Evolutionary conservation across 2,329 filamentous ascomycete genomes (phyloP).

Genomic region (Penicillium brevicompactum): DNA sequence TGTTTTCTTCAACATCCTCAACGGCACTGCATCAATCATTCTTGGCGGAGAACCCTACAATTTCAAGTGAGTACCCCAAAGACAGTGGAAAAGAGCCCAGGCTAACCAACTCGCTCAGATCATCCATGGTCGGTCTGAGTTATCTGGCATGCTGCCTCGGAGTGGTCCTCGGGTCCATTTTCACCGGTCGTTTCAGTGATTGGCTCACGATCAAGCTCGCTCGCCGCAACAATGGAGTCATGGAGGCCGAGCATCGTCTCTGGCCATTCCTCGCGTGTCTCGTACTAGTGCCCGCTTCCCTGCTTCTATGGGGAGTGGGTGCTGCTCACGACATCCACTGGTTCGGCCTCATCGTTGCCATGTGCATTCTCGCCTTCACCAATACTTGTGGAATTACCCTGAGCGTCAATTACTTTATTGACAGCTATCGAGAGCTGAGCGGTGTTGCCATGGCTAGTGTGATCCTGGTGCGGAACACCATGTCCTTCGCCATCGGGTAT

Average conservation of each 20-base stretch:
- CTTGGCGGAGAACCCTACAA: constrained; percentile 39
- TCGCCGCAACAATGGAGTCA: constrained; percentile 43
- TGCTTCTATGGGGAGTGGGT: constrained; percentile 45
- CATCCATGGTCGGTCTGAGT: constrained; percentile 43
- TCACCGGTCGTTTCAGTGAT: constrained; percentile 43
- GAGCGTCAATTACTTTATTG: constrained; percentile 45
- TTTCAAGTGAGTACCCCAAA: constrained; percentile 30
- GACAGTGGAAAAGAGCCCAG: background rate
- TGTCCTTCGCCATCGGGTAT: constrained; percentile 51
- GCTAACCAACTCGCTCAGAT: constrained; percentile 26
- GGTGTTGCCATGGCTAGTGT: constrained; percentile 46
- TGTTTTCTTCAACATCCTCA: constrained; percentile 45
- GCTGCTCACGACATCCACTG: constrained; percentile 46
- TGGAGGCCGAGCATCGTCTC: constrained; percentile 46
- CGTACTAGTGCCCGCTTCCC: constrained; percentile 36
- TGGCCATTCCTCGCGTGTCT: constrained; percentile 43
- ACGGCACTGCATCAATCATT: constrained; percentile 42
- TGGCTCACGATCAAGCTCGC: constrained; percentile 42
- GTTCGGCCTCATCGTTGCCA: constrained; percentile 46
- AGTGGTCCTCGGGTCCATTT: constrained; percentile 36
- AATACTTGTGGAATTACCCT: constrained; percentile 41
- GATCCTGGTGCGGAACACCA: constrained; percentile 52
- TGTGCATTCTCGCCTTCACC: constrained; percentile 46
- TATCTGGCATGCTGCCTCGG: constrained; percentile 42
- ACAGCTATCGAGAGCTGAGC: constrained; percentile 44